Conservation (phyloP, 2,329 filamentous ascomycete genomes). For the Chaetoscypha palmicola region DNA sequence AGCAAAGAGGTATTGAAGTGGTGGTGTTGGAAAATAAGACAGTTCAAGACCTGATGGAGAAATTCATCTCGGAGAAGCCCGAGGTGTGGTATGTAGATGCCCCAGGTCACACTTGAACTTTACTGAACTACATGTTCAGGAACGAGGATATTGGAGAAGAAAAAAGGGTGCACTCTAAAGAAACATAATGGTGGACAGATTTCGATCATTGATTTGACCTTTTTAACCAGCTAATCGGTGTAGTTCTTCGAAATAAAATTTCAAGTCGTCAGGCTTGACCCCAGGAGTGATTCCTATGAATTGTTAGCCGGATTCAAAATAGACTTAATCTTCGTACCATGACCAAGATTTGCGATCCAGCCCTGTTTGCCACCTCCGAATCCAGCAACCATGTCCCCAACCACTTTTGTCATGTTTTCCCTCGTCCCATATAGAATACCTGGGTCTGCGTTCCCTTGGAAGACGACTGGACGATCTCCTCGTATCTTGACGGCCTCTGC, state of each 20-base stretch:
- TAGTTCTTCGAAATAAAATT: conserved; percentile 90
- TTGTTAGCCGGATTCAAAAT: conserved; percentile 14
- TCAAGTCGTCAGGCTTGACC: conserved; percentile 87
- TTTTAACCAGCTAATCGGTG: conserved; percentile 54
- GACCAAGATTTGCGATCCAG: conserved; percentile 95
- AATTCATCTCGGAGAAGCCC: conserved; percentile 66
- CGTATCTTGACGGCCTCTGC: conserved; percentile 76
- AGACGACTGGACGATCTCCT: conserved; percentile 62
- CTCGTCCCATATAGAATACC: conserved; percentile 83
- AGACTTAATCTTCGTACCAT: conserved; percentile 55
- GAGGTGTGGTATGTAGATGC: conserved; percentile 61
- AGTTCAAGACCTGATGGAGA: conserved; percentile 62
- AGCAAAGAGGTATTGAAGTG: conserved; percentile 62
- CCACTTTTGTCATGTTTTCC: conserved; percentile 72
- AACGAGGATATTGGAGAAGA: conserved; percentile 53
- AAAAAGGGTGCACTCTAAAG: conserved; percentile 36
- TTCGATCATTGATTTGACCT: conserved; percentile 2
- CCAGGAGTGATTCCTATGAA: conserved; percentile 78
- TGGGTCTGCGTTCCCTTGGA: conserved; percentile 95
- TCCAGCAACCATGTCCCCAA: conserved; percentile 79
- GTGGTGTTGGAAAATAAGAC: conserved; percentile 60
- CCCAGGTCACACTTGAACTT: no score
- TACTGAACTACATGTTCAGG: conserved; percentile 32
- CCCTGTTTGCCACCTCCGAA: conserved; percentile 77
- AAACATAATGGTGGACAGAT: conserved; percentile 16